phyloP scores from a whole-genome alignment of 2,329 filamentous ascomycete species.

The Xylariomycetidae sp. region DNA sequence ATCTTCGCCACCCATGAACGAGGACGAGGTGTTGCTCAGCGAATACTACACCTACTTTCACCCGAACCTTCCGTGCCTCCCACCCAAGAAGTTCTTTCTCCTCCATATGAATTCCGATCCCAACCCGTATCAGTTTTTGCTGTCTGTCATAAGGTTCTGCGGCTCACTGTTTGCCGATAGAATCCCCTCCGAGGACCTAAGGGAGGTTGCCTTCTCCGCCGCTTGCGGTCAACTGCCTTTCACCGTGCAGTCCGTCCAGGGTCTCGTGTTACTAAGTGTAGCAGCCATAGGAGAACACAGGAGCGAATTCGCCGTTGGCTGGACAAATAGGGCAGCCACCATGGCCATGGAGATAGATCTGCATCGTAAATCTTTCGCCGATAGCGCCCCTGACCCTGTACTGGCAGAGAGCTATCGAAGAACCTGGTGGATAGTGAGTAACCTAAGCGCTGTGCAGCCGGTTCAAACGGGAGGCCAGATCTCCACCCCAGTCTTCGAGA shows the following conservation, averaged over 20 bases:
- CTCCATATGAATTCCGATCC: constrained; percentile 26
- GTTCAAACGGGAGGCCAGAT: too few relatives aligned
- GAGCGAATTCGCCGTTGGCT: constrained; percentile 22
- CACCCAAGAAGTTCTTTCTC: constrained; percentile 29
- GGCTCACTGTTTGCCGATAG: constrained; percentile 32
- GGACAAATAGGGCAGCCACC: constrained; percentile 22
- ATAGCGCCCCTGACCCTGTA: constrained; percentile 27
- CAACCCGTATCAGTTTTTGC: constrained; percentile 29
- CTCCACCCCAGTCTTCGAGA: too few relatives aligned
- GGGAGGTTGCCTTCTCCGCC: constrained; percentile 25
- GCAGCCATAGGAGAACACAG: constrained; percentile 26
- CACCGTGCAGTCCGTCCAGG: constrained; percentile 29
- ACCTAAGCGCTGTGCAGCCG: neutral
- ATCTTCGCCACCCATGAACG: constrained; percentile 19
- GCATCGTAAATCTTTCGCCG: constrained; percentile 28
- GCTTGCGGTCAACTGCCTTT: constrained; percentile 28
- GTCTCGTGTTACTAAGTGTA: constrained; percentile 26
- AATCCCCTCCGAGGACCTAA: constrained; percentile 25
- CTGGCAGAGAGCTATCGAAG: constrained; percentile 36
- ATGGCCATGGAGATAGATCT: constrained; percentile 30
- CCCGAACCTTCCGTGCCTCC: constrained; percentile 30
- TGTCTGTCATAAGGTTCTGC: constrained; percentile 31
- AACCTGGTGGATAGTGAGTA: constrained; percentile 31
- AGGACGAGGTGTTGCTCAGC: constrained; percentile 11
- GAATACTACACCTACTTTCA: constrained; percentile 26